Percentiles rank a stretch among this genome's conserved stretches.
Conservation (phyloP, 78 protist species). For the Parvularia atlantis region DNA sequence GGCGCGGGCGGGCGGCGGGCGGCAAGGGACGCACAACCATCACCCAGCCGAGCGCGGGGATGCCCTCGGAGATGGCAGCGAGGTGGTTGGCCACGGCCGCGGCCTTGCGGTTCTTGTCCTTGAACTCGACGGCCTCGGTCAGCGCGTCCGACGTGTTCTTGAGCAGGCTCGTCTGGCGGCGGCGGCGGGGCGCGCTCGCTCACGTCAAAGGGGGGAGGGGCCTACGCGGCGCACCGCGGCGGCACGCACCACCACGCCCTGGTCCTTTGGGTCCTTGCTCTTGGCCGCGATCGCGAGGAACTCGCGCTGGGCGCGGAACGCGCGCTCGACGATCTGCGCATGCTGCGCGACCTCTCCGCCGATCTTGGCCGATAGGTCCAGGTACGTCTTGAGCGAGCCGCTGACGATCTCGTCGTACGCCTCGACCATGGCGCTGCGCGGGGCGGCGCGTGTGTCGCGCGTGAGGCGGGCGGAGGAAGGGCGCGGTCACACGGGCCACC, state of each 20-base stretch:
- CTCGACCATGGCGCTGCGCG: too few relatives aligned
- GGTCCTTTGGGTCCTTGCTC: conserved; percentile 7
- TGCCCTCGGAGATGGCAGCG: conserved; percentile 28
- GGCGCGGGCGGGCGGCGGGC: not conserved
- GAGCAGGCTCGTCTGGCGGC: too few relatives aligned
- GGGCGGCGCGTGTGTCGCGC: too few relatives aligned
- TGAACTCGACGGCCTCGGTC: not conserved
- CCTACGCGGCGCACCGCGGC: too few relatives aligned
- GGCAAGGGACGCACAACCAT: not conserved
- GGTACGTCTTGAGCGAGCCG: too few relatives aligned
- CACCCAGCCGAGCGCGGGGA: conserved; percentile 46
- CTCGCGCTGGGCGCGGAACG: conserved; percentile 12
- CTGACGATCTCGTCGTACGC: too few relatives aligned
- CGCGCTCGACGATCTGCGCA: conserved; percentile 1
- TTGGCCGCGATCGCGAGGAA: conserved; percentile 6
- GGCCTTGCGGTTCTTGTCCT: conserved; percentile 5
- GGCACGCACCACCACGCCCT: conserved; percentile 1
- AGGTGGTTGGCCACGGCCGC: conserved; percentile 5
- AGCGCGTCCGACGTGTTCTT: conserved; percentile 4
- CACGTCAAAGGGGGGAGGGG: too few relatives aligned
- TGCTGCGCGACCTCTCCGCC: not conserved
- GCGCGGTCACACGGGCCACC: too few relatives aligned
- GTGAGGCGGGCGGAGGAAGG: too few relatives aligned
- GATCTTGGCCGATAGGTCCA: too few relatives aligned
- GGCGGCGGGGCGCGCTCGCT: too few relatives aligned